Evolutionary conservation across 352 stramenopile species (phyloP), one percentile per base, ranked within the genome.

Genomic region (Elongisporangium undulatum): DNA sequence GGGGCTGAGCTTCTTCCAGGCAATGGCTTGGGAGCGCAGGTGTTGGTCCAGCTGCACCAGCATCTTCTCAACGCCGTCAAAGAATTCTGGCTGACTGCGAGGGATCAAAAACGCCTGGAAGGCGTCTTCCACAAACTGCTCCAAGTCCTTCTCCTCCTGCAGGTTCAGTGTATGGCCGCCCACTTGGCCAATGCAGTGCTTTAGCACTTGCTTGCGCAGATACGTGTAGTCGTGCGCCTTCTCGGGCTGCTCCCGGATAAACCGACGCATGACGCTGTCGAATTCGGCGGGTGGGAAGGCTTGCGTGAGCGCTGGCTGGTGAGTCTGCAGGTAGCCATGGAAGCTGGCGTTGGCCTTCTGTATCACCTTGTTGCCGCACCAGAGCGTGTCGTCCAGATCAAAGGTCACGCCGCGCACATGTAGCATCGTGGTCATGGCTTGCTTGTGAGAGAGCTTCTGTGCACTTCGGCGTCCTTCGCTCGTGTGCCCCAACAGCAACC

Each of bases 331-430:
- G 49, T 74, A 81, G 3, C 61, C 59, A 61, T 92, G 82, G 64
- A 92, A 89, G 26, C 64, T 61, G 17, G 58, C 54, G 51, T 53
- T 75, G 6, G 82, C 82, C 34, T 75, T 75, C 50, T 54, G 53
- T 21, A 92, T 73, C 45, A 87, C 74, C 13, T 58, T 63, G 62
- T 71, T 71, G 49, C 77, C 82, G 55, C 82, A 82, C 82, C 82
- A 92, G 8, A 92, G 65, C 38, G 82, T 92, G 72, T 92, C 82
- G 67, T 92, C 82, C 67, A 92, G 67, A 68, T 92, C 82, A 66
- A 92, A 92, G 19, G 82, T 92, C 51, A 89, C 68, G 54, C 75
- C 82, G 16, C 63, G 64, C 23, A 87, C 77, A 10, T 56, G 58
- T 38, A 68, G 24, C 39, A 54, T 4, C 22, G 29, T 15, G 1